These are phyloP conservation scores for Linderina pennispora DNA, from an alignment of 192 early-diverging fungal genomes.

Conservation along the genomic window DNA sequence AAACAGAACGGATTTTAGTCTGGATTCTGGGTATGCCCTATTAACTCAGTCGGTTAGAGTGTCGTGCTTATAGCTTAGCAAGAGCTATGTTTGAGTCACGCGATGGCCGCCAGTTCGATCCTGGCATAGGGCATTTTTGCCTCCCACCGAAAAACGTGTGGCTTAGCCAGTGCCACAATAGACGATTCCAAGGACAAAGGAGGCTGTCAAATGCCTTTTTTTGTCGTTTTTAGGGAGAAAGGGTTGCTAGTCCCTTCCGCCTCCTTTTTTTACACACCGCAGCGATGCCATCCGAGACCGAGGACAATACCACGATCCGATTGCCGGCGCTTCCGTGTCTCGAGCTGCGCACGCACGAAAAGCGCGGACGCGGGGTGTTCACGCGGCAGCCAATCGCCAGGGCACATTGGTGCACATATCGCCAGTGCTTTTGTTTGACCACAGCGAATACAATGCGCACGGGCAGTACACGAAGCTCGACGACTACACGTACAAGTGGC, in stretches of 20 bases:
- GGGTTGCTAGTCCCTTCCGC: no score
- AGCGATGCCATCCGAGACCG: no score
- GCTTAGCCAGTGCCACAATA: no score
- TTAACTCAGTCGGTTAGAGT: conserved; percentile 46
- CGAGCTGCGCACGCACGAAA: conserved; percentile 45
- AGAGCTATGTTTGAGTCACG: conserved; percentile 32
- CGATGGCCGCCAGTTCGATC: conserved; percentile 47
- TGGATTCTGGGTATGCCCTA: no score
- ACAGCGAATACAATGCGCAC: conserved; percentile 49
- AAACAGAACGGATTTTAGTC: no score
- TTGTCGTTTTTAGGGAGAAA: no score
- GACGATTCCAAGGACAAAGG: no score
- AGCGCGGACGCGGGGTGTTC: conserved; percentile 57
- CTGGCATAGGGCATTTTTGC: conserved; percentile 42
- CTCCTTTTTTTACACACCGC: no score
- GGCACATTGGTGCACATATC: conserved; percentile 54
- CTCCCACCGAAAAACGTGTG: no score
- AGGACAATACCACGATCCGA: background rate
- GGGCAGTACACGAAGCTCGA: conserved; percentile 56
- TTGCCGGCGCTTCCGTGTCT: conserved; percentile 29
- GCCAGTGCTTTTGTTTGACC: conserved; percentile 50
- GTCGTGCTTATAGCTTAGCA: conserved; percentile 35
- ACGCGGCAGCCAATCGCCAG: conserved; percentile 25
- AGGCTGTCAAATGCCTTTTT: no score
- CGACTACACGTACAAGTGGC: conserved; percentile 64